These are phyloP conservation scores for Scorias spongiosa DNA, from an alignment of 2,329 filamentous ascomycete species.

Conservation along the genomic window DNA sequence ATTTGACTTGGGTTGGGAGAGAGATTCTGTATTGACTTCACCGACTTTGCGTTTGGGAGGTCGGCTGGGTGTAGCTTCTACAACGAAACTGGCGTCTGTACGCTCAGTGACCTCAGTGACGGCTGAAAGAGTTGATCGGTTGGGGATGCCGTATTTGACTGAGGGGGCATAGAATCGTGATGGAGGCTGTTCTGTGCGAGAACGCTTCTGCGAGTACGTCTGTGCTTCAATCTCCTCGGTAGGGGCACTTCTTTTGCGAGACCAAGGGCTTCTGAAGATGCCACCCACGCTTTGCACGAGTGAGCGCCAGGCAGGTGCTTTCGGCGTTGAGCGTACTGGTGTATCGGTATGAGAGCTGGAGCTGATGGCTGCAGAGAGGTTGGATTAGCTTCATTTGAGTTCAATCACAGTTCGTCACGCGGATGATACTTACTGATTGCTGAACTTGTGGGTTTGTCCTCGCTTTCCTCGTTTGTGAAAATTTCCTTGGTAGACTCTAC, in stretches of 20 bases:
- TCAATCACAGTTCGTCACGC: too few species aligned
- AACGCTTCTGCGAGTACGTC: neutral
- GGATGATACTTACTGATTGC: too few species aligned
- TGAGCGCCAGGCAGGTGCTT: neutral
- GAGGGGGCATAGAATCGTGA: neutral
- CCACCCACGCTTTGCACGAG: neutral
- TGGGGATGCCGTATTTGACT: neutral
- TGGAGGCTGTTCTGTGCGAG: neutral
- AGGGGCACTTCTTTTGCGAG: neutral
- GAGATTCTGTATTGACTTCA: neutral
- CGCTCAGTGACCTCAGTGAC: neutral
- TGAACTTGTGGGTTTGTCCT: too few species aligned
- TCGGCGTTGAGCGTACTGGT: neutral
- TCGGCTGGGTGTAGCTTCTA: neutral
- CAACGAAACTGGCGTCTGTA: neutral
- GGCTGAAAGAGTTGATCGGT: neutral
- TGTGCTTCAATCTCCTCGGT: neutral
- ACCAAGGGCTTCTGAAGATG: neutral
- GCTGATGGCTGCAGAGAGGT: too few species aligned
- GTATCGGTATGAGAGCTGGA: neutral
- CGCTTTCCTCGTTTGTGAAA: too few species aligned
- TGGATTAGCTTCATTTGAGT: too few species aligned
- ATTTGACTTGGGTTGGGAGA: too few species aligned
- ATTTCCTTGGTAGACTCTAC: too few species aligned
- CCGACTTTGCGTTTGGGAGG: neutral